Evolutionary conservation across 805 yeast genomes (phyloP).

Genomic region (Cyberlindnera meyerae): DNA sequence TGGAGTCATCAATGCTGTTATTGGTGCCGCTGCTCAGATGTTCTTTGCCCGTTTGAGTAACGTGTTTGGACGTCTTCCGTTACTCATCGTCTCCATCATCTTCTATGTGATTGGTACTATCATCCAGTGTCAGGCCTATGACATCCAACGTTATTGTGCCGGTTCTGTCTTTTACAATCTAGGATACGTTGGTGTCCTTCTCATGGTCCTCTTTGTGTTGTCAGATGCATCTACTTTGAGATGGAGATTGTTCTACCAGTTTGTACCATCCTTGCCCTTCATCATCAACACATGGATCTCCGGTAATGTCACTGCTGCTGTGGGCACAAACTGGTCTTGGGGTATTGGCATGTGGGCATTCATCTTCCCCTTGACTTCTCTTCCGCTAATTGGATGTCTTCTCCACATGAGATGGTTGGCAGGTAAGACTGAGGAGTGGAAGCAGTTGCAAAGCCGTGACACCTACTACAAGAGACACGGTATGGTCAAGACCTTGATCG

Average conservation of each 20-base stretch:
- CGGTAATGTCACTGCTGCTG: conserved; percentile 47
- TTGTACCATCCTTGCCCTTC: conserved; percentile 65
- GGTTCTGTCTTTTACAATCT: conserved; percentile 51
- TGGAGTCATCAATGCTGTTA: conserved; percentile 51
- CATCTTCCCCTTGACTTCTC: conserved; percentile 58
- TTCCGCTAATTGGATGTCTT: conserved; percentile 55
- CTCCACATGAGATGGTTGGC: conserved; percentile 55
- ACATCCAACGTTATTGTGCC: conserved; percentile 55
- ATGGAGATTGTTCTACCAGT: conserved; percentile 64
- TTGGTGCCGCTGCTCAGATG: conserved; percentile 65
- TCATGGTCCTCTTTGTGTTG: conserved; percentile 50
- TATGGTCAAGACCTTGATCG: conserved; percentile 26
- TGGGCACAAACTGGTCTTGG: conserved; percentile 53
- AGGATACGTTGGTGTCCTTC: conserved; percentile 62
- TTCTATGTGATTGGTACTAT: conserved; percentile 62
- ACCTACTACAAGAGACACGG: conserved; percentile 36
- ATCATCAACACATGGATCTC: conserved; percentile 76
- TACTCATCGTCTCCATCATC: conserved; percentile 43
- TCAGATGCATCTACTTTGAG: conserved; percentile 66
- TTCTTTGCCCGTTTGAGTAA: conserved; percentile 61
- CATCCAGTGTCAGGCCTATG: conserved; percentile 55
- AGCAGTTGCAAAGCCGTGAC: conserved; percentile 34
- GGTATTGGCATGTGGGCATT: conserved; percentile 79
- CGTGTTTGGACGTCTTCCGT: conserved; percentile 58
- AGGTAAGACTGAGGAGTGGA: conserved; percentile 47